Evolutionary conservation across 371 early-diverging fungal species (phyloP), one percentile per base, ranked within the genome.

Genomic region (Rhizomucor pusillus): DNA sequence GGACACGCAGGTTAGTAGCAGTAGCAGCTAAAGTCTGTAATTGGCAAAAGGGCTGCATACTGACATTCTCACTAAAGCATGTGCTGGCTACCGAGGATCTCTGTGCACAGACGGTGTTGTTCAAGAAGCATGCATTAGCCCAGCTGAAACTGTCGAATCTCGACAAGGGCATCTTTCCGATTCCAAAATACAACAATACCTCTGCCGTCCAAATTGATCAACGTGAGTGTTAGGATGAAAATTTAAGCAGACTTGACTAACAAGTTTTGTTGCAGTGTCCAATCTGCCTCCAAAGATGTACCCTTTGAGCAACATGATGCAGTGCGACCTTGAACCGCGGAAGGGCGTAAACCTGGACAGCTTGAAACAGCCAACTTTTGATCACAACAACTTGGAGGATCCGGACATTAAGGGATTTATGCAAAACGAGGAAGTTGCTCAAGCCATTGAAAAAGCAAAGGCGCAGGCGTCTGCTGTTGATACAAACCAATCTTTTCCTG

Each of bases 81-180:
- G 78, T 92, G 43, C 63, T 89, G 35, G 73, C 82, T 39, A 71
- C 77, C 51, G 59, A 77, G 25, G 68, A 84, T 2, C 65, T 81
- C 47, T 80, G 81, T 57, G 63, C 85, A 5, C 81, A 84, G 56
- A 65, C 76, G 7, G 65, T 87, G n/a, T 75, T 82, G 33, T 90
- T 80, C 69, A 60, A 63, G 24, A 69, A 73, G 12, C 83, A 80
- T 52, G 81, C 90, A 0, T 19, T 65, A 5, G 70, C 72, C 19
- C 82, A 85, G 54, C 62, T 78, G 45, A 81, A 83, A 37, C 57
- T 90, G 43, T 82, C 87, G 7, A 65, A 66, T 29, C 46, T 90
- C 33, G 79, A 88, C 53, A 58, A 69, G 0, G 69, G 60, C 6
- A 79, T 87, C 18, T 92, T 90, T 60, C 83, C 81, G 1, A 60